These are phyloP conservation scores for Xylaria sp. DNA, from an alignment of 2,329 filamentous ascomycete genomes.

Conservation along the genomic window DNA sequence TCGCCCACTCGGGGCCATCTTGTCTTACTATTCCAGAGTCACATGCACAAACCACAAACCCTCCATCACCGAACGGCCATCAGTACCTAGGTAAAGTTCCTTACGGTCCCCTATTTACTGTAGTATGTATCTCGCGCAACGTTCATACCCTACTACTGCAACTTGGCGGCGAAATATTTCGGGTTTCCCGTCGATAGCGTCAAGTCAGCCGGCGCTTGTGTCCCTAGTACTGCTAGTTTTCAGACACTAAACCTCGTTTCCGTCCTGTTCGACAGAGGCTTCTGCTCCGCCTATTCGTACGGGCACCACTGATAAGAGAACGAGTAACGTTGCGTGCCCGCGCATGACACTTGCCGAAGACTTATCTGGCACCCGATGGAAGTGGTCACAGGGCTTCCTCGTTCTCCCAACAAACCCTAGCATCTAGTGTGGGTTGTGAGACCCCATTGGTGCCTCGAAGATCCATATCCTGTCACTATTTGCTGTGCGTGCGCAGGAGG, in stretches of 20 bases:
- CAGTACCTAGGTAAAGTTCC: not conserved
- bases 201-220: not conserved
- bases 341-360: no score
- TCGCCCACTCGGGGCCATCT: not conserved
- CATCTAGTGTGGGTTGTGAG: no score
- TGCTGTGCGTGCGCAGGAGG: not conserved
- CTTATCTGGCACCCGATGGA: no score
- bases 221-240: not conserved
- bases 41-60: no score
- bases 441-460: not conserved
- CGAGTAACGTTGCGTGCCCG: no score
- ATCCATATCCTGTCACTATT: not conserved
- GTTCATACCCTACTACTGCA: not conserved
- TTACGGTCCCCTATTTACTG: not conserved
- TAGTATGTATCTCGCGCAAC: not conserved
- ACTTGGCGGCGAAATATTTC: not conserved
- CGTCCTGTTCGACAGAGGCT: not conserved
- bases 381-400: not conserved
- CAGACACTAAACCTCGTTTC: not conserved
- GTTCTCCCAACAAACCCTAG: no score
- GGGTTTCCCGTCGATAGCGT: constrained; percentile 6
- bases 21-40: not conserved
- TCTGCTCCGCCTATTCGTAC: no score
- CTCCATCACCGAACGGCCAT: not conserved
- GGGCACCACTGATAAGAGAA: not conserved